phyloP scores from a whole-genome alignment of 2,329 filamentous ascomycete species.

The Akanthomyces muscarius region DNA sequence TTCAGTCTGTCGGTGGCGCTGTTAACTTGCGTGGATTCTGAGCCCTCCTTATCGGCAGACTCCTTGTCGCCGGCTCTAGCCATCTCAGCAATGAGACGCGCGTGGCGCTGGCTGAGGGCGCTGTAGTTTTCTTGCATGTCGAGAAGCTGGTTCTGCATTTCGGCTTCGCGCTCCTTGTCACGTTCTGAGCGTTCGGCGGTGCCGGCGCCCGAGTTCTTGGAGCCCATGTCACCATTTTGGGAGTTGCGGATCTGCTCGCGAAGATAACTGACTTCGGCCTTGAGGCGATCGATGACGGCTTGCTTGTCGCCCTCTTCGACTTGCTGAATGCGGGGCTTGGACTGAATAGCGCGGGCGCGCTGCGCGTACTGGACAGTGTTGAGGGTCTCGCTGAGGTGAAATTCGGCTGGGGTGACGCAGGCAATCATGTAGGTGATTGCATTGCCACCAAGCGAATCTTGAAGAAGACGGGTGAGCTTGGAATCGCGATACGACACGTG shows the following conservation, averaged over 20 bases:
- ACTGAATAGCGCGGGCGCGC: constrained; percentile 91
- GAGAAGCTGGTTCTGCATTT: constrained; percentile 89
- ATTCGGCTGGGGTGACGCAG: constrained; percentile 93
- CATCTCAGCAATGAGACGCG: constrained; percentile 92
- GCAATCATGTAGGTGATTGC: constrained; percentile 99
- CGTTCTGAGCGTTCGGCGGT: constrained; percentile 72
- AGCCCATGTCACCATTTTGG: constrained; percentile 50
- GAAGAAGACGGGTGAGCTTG: constrained; percentile 88
- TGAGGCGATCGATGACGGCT: constrained; percentile 85
- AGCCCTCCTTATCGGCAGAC: constrained; percentile 45
- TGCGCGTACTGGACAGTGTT: constrained; percentile 98
- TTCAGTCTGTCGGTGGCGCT: constrained; percentile 83
- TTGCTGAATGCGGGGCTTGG: constrained; percentile 94
- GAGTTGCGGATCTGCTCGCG: constrained; percentile 87
- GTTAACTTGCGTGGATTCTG: constrained; percentile 62
- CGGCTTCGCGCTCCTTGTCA: constrained; percentile 77
- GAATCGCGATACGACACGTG: constrained; percentile 98
- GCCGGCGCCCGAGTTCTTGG: constrained; percentile 48
- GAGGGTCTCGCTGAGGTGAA: constrained; percentile 93
- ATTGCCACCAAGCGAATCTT: constrained; percentile 94
- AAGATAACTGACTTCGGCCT: constrained; percentile 89
- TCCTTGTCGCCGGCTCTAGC: constrained; percentile 76
- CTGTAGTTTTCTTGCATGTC: constrained; percentile 94
- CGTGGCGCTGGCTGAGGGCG: constrained; percentile 84
- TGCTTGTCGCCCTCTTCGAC: constrained; percentile 91